A percentile compares a stretch with the other conserved stretches of the same genome.
phyloP scores from a whole-genome alignment of 345 rosid species.

The Brassica napus region DNA sequence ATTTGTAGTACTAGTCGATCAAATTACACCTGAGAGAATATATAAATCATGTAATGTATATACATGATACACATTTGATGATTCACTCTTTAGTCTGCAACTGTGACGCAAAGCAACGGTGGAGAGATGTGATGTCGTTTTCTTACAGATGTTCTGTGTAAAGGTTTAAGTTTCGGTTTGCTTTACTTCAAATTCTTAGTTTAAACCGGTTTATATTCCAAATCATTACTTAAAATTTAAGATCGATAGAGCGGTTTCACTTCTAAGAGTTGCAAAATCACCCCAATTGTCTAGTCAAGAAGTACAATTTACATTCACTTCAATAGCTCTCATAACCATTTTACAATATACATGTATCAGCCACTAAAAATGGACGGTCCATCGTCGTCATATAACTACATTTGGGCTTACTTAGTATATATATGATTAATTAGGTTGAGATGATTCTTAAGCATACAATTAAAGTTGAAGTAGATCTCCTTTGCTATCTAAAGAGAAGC shows the following conservation, averaged over 20 bases:
- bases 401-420: too few relatives aligned
- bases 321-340: too few relatives aligned
- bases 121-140: conserved; percentile 36
- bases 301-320: neutral
- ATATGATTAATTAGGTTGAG: too few relatives aligned
- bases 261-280: neutral
- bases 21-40: too few relatives aligned
- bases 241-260: neutral
- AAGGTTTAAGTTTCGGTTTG: conserved; percentile 1
- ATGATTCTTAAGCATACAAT: too few relatives aligned
- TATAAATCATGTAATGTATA: too few relatives aligned
- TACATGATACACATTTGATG: too few relatives aligned
- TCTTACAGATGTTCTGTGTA: neutral
- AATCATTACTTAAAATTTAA: conserved; percentile 2
- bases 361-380: too few relatives aligned
- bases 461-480: too few relatives aligned
- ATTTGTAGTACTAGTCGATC: too few relatives aligned
- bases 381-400: too few relatives aligned
- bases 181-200: conserved; percentile 12
- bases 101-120: conserved; percentile 45
- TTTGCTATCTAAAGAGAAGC: neutral
- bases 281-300: neutral
- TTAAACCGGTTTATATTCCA: neutral
- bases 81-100: neutral
- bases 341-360: neutral